phyloP scores from a whole-genome alignment of 495 filamentous ascomycete species.

The Lasiosphaeria hispida region DNA sequence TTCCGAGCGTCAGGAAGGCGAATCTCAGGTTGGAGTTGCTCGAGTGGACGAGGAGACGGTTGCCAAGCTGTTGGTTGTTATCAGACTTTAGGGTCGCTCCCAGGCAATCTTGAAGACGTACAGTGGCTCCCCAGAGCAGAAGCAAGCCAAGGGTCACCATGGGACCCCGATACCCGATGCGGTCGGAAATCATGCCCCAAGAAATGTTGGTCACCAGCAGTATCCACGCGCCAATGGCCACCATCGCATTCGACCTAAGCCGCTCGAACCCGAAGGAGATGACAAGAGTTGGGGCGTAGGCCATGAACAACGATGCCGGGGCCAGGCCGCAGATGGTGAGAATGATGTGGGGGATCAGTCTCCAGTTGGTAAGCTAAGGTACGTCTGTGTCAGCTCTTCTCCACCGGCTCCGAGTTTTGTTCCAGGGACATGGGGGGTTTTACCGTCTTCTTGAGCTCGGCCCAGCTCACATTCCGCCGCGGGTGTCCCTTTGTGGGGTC shows the following conservation, averaged over 20 bases:
- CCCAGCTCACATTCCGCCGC: constrained; percentile 14
- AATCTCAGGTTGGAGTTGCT: constrained; percentile 44
- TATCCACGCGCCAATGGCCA: constrained; percentile 43
- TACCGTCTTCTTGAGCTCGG: constrained; percentile 25
- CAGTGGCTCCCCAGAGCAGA: constrained; percentile 23
- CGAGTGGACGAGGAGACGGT: constrained; percentile 42
- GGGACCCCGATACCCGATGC: constrained; percentile 16
- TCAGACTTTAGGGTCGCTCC: not conserved
- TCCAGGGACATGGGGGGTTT: not conserved
- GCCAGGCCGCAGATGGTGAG: constrained; percentile 36
- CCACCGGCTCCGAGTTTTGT: not conserved
- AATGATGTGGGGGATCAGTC: constrained; percentile 44
- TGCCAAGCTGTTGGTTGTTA: constrained; percentile 21
- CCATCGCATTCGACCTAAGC: constrained; percentile 51
- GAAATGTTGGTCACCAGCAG: constrained; percentile 41
- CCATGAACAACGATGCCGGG: constrained; percentile 35
- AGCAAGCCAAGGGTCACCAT: constrained; percentile 25
- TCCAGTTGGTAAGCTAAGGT: constrained; percentile 31
- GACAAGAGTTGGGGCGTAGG: constrained; percentile 40
- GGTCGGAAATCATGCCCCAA: constrained; percentile 41
- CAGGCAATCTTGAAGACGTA: constrained; percentile 3
- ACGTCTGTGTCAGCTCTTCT: no score
- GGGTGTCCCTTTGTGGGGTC: constrained; percentile 33
- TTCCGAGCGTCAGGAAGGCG: constrained; percentile 43
- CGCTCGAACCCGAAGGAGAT: constrained; percentile 48